phyloP scores from a whole-genome alignment of 73 alveolate species.

The Uronychia setigera region DNA sequence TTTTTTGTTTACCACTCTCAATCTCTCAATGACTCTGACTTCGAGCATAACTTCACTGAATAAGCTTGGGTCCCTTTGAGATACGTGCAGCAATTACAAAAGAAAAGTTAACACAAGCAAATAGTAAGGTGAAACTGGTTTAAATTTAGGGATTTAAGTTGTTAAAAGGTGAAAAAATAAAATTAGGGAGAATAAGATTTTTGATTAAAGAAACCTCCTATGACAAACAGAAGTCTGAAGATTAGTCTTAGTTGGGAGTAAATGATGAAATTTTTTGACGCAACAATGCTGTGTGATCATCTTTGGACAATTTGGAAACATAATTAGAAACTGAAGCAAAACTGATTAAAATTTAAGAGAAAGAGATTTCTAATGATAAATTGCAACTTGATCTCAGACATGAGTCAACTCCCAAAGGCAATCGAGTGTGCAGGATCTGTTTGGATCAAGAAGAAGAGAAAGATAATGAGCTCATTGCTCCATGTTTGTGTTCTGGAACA shows the following conservation, averaged over 20 bases:
- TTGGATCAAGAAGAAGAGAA: constrained; percentile 70
- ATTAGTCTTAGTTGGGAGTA: background rate
- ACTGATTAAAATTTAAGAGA: no score
- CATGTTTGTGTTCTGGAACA: constrained; percentile 94
- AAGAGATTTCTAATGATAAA: background rate
- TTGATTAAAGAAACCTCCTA: background rate
- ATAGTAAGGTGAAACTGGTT: background rate
- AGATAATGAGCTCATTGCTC: constrained; percentile 75
- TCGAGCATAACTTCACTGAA: background rate
- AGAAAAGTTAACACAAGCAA: background rate
- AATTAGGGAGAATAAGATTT: background rate
- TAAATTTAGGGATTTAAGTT: background rate
- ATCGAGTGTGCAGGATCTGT: constrained; percentile 75
- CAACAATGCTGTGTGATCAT: background rate
- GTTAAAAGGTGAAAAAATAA: background rate
- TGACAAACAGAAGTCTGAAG: background rate
- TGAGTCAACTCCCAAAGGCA: background rate
- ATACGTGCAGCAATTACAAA: background rate
- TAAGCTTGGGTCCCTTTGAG: background rate
- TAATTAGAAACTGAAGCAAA: background rate
- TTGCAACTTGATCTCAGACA: background rate
- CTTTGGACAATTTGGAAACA: background rate
- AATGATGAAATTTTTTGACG: background rate
- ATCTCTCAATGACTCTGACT: background rate
- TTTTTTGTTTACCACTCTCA: background rate